phyloP scores from a whole-genome alignment of 148 eudicot genomes.

The Silene conica region DNA sequence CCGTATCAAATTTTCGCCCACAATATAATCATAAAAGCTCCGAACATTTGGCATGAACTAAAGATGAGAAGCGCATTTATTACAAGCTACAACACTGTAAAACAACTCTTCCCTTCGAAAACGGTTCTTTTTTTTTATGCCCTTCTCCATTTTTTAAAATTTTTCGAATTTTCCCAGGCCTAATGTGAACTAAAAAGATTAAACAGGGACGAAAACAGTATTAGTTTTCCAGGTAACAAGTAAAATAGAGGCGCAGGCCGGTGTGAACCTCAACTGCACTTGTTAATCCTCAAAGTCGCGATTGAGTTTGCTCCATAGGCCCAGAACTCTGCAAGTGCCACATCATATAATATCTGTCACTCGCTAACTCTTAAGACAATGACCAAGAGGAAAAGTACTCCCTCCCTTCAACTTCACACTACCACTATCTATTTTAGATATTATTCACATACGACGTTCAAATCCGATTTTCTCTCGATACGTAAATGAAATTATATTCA shows the following conservation, averaged over 20 bases:
- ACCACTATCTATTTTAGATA: too few species aligned
- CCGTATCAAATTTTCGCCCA: too few species aligned
- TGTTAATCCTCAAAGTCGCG: conserved; percentile 53
- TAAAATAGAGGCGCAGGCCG: too few species aligned
- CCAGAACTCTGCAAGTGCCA: conserved; percentile 46
- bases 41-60: too few species aligned
- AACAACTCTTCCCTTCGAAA: neutral
- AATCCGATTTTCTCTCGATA: too few species aligned
- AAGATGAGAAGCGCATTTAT: neutral
- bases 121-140: neutral
- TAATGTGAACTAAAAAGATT: neutral
- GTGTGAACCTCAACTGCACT: too few species aligned
- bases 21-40: too few species aligned
- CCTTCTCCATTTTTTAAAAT: neutral
- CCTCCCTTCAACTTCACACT: too few species aligned
- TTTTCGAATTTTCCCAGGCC: neutral
- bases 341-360: neutral
- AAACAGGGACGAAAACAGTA: neutral
- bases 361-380: neutral
- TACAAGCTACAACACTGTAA: neutral
- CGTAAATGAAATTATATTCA: too few species aligned
- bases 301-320: conserved; percentile 34
- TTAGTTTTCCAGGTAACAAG: neutral
- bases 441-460: too few species aligned
- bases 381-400: neutral